A percentile compares a stretch with the other conserved stretches of the same genome.
Conservation (phyloP, 73 alveolate species). For the Loxodes magnus region DNA sequence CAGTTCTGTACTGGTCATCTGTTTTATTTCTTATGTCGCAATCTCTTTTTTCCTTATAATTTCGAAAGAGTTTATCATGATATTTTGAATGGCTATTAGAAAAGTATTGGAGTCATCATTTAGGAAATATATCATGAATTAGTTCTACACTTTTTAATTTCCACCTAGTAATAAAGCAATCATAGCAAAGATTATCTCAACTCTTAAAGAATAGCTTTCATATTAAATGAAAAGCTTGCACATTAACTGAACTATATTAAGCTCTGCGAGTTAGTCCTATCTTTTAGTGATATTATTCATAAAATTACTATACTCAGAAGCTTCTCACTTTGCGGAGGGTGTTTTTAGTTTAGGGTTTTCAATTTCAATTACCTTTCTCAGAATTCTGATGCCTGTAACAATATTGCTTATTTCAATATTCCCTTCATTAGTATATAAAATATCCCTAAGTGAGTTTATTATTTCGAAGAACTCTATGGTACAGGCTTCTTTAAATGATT, state of each 20-base stretch:
- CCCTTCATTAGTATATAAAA: not conserved
- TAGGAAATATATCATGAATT: slow-evolving; percentile 21
- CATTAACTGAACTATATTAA: no score
- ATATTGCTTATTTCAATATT: slow-evolving; percentile 19
- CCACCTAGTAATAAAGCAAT: slow-evolving; percentile 41
- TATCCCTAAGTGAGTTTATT: not conserved
- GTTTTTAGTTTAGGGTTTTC: slow-evolving; percentile 19
- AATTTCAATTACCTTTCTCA: slow-evolving; percentile 30
- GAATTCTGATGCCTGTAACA: slow-evolving; percentile 32
- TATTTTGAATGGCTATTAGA: slow-evolving; percentile 13
- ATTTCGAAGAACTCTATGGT: slow-evolving; percentile 23
- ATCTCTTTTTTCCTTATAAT: slow-evolving; percentile 10
- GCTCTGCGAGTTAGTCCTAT: slow-evolving; percentile 29
- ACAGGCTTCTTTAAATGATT: no score
- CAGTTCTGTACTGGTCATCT: no score
- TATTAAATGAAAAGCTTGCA: no score
- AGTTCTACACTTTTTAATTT: slow-evolving; percentile 20
- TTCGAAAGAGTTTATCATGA: slow-evolving; percentile 21
- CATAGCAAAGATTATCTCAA: slow-evolving; percentile 17
- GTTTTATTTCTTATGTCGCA: no score
- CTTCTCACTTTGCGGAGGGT: slow-evolving; percentile 39
- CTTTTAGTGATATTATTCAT: slow-evolving; percentile 5
- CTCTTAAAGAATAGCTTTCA: no score
- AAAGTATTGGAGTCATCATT: slow-evolving; percentile 22
- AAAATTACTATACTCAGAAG: slow-evolving; percentile 27